phyloP scores from a whole-genome alignment of 768 basidiomycete genomes.

The Auricularia sp. region DNA sequence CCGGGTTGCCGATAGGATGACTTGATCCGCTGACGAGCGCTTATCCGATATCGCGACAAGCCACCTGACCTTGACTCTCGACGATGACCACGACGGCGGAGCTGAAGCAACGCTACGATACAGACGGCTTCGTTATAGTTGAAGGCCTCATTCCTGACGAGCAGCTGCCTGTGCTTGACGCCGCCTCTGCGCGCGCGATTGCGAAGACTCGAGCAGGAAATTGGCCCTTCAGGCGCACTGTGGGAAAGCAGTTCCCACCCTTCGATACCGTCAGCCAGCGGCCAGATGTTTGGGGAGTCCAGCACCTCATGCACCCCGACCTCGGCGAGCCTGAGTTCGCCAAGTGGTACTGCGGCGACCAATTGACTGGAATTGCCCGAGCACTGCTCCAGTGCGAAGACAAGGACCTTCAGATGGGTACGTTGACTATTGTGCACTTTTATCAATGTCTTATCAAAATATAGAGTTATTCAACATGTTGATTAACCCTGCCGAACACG shows the following conservation, averaged over 20 bases:
- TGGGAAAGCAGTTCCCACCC: slow-evolving; percentile 74
- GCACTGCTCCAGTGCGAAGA: slow-evolving; percentile 47
- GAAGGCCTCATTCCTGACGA: slow-evolving; percentile 40
- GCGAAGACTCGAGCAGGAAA: slow-evolving; percentile 44
- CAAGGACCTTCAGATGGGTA: slow-evolving; percentile 64
- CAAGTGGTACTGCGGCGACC: slow-evolving; percentile 55
- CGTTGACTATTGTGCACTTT: slow-evolving; percentile 12
- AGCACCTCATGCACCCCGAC: slow-evolving; percentile 73
- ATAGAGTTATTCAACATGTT: slow-evolving; percentile 68
- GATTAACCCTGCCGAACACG: slow-evolving; percentile 53
- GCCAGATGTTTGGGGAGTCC: slow-evolving; percentile 72
- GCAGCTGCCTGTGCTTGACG: slow-evolving; percentile 27
- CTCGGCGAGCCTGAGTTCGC: slow-evolving; percentile 51
- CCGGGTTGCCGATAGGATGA: no score
- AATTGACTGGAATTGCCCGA: slow-evolving; percentile 33
- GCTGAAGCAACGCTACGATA: slow-evolving; percentile 44
- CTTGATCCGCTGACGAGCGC: no score
- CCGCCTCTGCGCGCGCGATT: slow-evolving; percentile 43
- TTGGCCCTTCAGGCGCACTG: slow-evolving; percentile 60
- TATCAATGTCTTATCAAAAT: not conserved
- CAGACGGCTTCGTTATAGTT: slow-evolving; percentile 57
- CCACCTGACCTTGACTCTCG: not conserved
- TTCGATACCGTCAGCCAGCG: slow-evolving; percentile 36
- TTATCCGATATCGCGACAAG: not conserved
- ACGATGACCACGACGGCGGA: not conserved